Conservation (phyloP, 2,329 filamentous ascomycete genomes). For the Emericellopsis atlantica region DNA sequence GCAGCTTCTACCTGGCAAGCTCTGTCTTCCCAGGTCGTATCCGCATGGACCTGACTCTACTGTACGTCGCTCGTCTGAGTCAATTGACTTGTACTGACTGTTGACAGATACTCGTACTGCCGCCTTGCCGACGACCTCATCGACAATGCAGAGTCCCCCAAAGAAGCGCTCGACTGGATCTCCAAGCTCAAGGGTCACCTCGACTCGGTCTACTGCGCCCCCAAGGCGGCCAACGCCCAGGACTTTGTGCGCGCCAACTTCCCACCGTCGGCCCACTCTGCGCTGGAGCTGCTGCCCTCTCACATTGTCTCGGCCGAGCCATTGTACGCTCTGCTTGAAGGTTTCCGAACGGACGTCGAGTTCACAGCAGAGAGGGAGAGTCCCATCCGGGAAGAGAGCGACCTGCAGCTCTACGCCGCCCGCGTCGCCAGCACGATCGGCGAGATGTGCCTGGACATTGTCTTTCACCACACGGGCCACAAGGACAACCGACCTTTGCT, state of each 20-base stretch:
- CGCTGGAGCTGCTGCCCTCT: constrained; percentile 46
- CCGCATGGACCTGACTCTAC: constrained; percentile 52
- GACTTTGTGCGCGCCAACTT: constrained; percentile 35
- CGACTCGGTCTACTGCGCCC: constrained; percentile 32
- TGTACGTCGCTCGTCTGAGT: constrained; percentile 27
- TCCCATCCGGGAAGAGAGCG: constrained; percentile 45
- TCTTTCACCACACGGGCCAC: constrained; percentile 39
- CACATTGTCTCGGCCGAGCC: constrained; percentile 43
- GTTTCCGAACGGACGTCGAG: constrained; percentile 55
- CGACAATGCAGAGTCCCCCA: constrained; percentile 43
- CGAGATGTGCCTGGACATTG: constrained; percentile 53
- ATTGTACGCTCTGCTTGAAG: constrained; percentile 50
- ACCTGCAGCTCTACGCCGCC: constrained; percentile 51
- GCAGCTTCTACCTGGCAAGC: constrained; percentile 63
- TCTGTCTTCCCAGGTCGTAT: constrained; percentile 55
- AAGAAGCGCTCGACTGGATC: constrained; percentile 46
- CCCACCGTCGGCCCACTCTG: constrained; percentile 34
- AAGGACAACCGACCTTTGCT: constrained; percentile 21
- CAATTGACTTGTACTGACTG: neutral
- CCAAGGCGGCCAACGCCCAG: constrained; percentile 6
- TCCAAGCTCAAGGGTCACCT: constrained; percentile 44
- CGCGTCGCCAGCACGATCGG: constrained; percentile 63
- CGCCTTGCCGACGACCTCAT: constrained; percentile 62
- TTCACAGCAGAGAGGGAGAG: constrained; percentile 29
- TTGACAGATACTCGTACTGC: constrained; percentile 56